Conservation (phyloP, 2,329 filamentous ascomycete genomes). For the Neophaeococcomyces mojaviensis region DNA sequence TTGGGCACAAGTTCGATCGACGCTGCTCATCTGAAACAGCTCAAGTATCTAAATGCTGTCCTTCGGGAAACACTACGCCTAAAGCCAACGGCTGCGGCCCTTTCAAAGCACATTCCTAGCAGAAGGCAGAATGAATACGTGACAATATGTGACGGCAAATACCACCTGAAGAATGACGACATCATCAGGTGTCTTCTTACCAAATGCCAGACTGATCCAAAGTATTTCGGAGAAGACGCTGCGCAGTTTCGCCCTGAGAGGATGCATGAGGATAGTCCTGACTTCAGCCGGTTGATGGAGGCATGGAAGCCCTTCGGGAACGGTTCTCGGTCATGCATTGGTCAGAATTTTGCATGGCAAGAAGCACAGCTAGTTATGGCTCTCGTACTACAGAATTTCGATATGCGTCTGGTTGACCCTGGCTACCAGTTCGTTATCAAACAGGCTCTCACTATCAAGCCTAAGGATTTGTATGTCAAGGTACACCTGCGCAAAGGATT, state of each 20-base stretch:
- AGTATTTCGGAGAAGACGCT: conserved; percentile 59
- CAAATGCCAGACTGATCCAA: conserved; percentile 54
- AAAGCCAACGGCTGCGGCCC: conserved; percentile 52
- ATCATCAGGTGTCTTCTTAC: conserved; percentile 44
- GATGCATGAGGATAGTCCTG: too few species aligned
- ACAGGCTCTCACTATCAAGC: conserved; percentile 34
- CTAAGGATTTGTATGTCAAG: conserved; percentile 54
- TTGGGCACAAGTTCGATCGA: conserved; percentile 46
- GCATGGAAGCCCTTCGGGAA: conserved; percentile 71
- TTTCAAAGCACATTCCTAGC: conserved; percentile 47
- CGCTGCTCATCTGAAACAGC: conserved; percentile 52
- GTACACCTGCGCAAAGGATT: conserved; percentile 47
- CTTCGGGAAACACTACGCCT: conserved; percentile 61
- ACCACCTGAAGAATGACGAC: conserved; percentile 49
- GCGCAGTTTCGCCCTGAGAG: conserved; percentile 61
- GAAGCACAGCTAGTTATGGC: conserved; percentile 57
- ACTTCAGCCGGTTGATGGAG: too few species aligned
- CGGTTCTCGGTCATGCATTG: conserved; percentile 63
- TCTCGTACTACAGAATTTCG: conserved; percentile 63
- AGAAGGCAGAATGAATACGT: conserved; percentile 12
- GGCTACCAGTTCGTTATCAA: conserved; percentile 33
- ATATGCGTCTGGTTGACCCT: conserved; percentile 56
- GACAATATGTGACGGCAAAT: conserved; percentile 51
- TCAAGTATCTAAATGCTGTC: conserved; percentile 60
- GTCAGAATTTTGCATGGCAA: conserved; percentile 67